Conservation (phyloP, 768 basidiomycete genomes). For the Hirschioporus abietinus region DNA sequence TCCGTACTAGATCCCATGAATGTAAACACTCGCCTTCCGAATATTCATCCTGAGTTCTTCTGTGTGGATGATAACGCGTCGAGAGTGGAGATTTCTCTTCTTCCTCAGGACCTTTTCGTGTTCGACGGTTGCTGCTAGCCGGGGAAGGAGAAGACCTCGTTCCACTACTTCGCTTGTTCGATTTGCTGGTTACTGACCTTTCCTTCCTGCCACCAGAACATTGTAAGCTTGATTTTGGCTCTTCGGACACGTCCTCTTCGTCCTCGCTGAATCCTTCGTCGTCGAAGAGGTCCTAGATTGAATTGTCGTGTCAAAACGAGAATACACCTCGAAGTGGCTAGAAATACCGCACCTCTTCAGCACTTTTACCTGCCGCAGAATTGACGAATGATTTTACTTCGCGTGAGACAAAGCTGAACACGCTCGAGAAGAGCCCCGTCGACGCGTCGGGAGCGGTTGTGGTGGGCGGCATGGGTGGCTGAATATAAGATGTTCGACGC, state of each 20-base stretch:
- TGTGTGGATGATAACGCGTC: background rate
- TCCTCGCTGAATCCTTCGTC: background rate
- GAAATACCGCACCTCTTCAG: slow-evolving; percentile 11
- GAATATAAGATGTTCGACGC: background rate
- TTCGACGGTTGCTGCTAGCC: background rate
- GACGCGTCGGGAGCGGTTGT: background rate
- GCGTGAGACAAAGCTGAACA: slow-evolving; percentile 63
- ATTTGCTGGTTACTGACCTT: too few species aligned
- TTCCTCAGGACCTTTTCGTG: background rate
- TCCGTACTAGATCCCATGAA: background rate
- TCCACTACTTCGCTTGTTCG: background rate
- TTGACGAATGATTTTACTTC: slow-evolving; percentile 69
- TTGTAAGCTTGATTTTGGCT: too few species aligned
- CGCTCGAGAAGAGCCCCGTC: slow-evolving; percentile 50
- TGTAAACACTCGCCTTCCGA: background rate
- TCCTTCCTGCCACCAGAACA: too few species aligned
- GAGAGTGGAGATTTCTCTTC: background rate
- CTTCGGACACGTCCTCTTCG: too few species aligned
- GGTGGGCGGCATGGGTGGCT: slow-evolving; percentile 4
- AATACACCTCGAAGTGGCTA: background rate
- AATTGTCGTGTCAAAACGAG: background rate
- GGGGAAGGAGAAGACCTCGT: background rate
- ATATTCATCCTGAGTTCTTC: background rate
- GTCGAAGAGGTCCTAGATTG: background rate
- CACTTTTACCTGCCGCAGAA: slow-evolving; percentile 49